Conservation (phyloP, 495 filamentous ascomycete species). For the Penicillium bialowiezense region DNA sequence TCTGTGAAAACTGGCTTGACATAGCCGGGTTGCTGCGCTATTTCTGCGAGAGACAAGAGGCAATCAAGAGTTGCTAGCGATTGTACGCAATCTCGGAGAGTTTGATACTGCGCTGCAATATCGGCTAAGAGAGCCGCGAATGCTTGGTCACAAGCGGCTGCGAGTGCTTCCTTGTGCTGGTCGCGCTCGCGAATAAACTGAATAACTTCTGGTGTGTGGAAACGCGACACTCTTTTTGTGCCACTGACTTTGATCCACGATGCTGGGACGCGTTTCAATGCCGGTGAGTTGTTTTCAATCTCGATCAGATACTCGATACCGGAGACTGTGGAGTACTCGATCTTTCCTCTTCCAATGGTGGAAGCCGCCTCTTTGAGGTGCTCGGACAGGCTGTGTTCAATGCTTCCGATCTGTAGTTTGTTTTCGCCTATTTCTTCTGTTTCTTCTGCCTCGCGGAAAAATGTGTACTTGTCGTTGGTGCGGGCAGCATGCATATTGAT, state of each 20-base stretch:
- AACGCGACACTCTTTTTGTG: constrained; percentile 88
- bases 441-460: constrained; percentile 85
- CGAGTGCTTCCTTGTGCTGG: constrained; percentile 90
- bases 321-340: constrained; percentile 75
- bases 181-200: constrained; percentile 82
- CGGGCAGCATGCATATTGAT: constrained; percentile 84
- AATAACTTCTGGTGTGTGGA: constrained; percentile 90
- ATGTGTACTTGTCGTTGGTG: constrained; percentile 86
- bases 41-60: constrained; percentile 77
- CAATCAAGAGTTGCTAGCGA: constrained; percentile 88
- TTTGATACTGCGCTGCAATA: constrained; percentile 80
- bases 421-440: constrained; percentile 80
- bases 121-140: constrained; percentile 65
- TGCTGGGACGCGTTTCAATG: constrained; percentile 82
- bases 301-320: constrained; percentile 96
- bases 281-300: constrained; percentile 66
- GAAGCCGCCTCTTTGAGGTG: constrained; percentile 69
- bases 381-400: constrained; percentile 81
- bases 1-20: constrained; percentile 78
- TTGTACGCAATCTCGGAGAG: constrained; percentile 81
- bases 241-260: constrained; percentile 92
- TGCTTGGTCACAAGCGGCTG: constrained; percentile 88
- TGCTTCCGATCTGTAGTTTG: constrained; percentile 86
- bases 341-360: constrained; percentile 64
- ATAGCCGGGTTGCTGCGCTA: constrained; percentile 86